These are phyloP conservation scores for Parascedosporium putredinis DNA, from an alignment of 2,329 filamentous ascomycete species.

Conservation along the genomic window DNA sequence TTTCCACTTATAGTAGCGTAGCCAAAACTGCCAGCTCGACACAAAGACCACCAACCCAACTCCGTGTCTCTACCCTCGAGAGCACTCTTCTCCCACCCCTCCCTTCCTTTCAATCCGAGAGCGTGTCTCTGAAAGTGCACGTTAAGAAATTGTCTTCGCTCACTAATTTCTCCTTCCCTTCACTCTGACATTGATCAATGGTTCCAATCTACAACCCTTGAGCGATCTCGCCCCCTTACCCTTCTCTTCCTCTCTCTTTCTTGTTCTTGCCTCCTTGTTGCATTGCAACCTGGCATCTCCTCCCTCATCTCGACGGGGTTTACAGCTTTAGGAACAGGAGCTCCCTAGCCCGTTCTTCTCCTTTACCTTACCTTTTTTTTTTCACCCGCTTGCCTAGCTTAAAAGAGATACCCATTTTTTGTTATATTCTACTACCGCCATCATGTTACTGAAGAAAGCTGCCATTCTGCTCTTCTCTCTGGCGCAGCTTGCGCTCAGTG, in stretches of 20 bases:
- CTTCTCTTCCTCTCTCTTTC: neutral
- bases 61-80: neutral
- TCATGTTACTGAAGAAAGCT: constrained; percentile 42
- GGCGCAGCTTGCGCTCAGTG: constrained; percentile 43
- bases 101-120: neutral
- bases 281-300: neutral
- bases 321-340: neutral
- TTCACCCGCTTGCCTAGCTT: too few relatives aligned
- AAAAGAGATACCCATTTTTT: neutral
- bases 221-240: neutral
- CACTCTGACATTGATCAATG: too few relatives aligned
- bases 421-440: constrained; percentile 10
- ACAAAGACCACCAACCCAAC: neutral
- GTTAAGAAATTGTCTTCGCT: too few relatives aligned
- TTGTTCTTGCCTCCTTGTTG: neutral
- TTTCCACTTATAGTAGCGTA: neutral
- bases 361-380: neutral
- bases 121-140: neutral
- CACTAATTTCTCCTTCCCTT: too few relatives aligned
- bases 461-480: constrained; percentile 41
- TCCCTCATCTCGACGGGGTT: too few relatives aligned
- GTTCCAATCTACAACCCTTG: too few relatives aligned
- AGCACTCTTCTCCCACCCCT: neutral
- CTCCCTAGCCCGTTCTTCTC: neutral
- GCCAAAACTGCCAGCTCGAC: neutral